A percentile compares a stretch with the other conserved stretches of the same genome.
Conservation (phyloP, 2,329 filamentous ascomycete genomes). For the Blastomyces gilchristii region DNA sequence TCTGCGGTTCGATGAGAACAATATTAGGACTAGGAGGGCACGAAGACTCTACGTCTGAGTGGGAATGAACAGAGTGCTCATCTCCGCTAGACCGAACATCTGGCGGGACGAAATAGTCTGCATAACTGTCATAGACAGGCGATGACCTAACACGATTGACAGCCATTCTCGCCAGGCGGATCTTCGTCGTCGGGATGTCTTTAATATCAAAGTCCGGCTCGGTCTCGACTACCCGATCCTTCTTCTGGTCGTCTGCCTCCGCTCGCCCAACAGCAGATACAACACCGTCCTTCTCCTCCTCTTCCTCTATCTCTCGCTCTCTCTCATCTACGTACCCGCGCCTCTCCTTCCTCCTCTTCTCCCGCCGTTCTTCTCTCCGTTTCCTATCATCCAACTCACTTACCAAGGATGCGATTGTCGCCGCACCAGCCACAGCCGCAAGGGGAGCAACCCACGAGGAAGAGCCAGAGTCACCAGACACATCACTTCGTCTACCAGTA, state of each 20-base stretch:
- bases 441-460: constrained; percentile 30
- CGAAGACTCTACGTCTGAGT: constrained; percentile 12
- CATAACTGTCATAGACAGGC: constrained; percentile 34
- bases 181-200: neutral
- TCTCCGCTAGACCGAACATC: constrained; percentile 33
- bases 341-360: constrained; percentile 33
- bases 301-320: constrained; percentile 13
- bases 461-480: constrained; percentile 16
- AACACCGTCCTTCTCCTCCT: constrained; percentile 8
- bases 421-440: constrained; percentile 43
- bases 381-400: constrained; percentile 24
- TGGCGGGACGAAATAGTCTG: constrained; percentile 33
- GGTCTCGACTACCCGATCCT: constrained; percentile 11
- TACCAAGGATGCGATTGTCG: constrained; percentile 36
- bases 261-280: neutral
- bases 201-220: constrained; percentile 1
- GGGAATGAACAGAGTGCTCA: constrained; percentile 21
- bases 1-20: constrained; percentile 25
- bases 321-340: constrained; percentile 16
- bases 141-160: constrained; percentile 24
- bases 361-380: constrained; percentile 28
- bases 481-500: constrained; percentile 15
- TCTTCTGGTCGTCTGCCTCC: neutral
- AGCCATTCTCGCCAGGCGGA: constrained; percentile 22
- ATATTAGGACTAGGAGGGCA: constrained; percentile 22